phyloP scores from a whole-genome alignment of 495 filamentous ascomycete genomes.

The Chlorociboria aeruginascens region DNA sequence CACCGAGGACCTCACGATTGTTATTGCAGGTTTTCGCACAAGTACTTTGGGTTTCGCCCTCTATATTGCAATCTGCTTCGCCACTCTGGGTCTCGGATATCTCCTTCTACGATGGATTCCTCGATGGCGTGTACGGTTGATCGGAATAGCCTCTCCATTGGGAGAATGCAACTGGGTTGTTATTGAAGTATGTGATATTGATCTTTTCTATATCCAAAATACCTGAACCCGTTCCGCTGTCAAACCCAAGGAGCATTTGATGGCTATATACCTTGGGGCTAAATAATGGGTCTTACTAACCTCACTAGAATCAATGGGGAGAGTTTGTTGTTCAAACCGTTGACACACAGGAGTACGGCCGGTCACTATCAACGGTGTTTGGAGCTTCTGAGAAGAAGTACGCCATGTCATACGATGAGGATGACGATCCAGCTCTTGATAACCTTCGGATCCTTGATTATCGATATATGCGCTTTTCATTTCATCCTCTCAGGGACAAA shows the following conservation, averaged over 20 bases:
- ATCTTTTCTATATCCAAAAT: too few species aligned
- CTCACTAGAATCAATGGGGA: constrained; percentile 74
- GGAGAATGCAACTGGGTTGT: constrained; percentile 79
- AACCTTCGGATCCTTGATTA: constrained; percentile 72
- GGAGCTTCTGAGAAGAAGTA: constrained; percentile 48
- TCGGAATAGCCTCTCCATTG: constrained; percentile 56
- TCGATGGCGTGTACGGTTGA: constrained; percentile 65
- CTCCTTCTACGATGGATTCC: constrained; percentile 85
- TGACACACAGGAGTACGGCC: constrained; percentile 55
- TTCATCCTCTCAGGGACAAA: constrained; percentile 75
- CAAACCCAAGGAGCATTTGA: background rate
- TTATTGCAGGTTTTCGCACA: constrained; percentile 81
- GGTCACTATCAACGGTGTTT: constrained; percentile 79
- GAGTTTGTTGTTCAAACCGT: constrained; percentile 69
- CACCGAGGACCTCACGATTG: constrained; percentile 87
- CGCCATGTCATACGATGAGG: constrained; percentile 44
- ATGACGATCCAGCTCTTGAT: constrained; percentile 68
- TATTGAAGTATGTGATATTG: constrained; percentile 46
- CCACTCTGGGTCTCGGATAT: constrained; percentile 67
- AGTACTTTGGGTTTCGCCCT: constrained; percentile 50
- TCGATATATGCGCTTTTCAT: constrained; percentile 87
- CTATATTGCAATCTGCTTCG: constrained; percentile 56
- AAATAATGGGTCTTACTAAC: background rate
- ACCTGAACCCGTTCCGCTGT: too few species aligned
- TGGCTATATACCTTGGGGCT: background rate